Base-by-base conservation (phyloP, 371 early-diverging fungal species). In the Mortierella polycephala region DNA sequence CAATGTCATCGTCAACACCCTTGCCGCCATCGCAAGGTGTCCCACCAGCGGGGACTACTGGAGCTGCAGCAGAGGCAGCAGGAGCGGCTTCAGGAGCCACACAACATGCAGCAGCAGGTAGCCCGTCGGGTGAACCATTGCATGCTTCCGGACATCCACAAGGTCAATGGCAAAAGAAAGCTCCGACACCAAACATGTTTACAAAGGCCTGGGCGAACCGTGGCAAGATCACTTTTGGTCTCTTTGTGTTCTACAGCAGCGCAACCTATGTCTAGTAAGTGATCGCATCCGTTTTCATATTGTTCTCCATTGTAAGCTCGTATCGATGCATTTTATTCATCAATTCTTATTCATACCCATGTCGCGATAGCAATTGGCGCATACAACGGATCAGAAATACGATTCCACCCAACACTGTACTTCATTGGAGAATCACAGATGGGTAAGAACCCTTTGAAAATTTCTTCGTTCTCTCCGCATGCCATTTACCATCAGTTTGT, bases 371-470 rank as follows among this genome's bases (percentile, higher is more conserved):
- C 55, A 71, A 75, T 52, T 71, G 58, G 51, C 69, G 71, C 41
- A 65, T 46, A 7, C 75, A 81, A 65, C 49, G 69, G 62, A 71
- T 64, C 51, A 61, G 65, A 37, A 69, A 81, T 44, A 74, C 75
- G 23, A 75, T 81, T 50, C 71, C 71, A 23, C 81, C 75, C 18
- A 71, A 81, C 75, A 81, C 81, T 2, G 59, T 81, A 5, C 69
- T 81, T 16, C 81, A 81, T 42, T 81, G 81, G 81, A 63, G 75
- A 20, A 68, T 81, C 42, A 75, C 69, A 2, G 75, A 81, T 30
- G 81, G 81, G 81, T 80, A 74, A 56, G 41, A 2, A 12, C 55
- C 20, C 8, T 14, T 8, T 7, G 11, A 16, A 3, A 14, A n/a
- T 9, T 59, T 6, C 20, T 41, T 39, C 39, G 21, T 7, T 30